Percentiles rank a stretch among this genome's conserved stretches.
These are phyloP conservation scores for Toxicodendron radicans DNA, from an alignment of 345 rosid species.

Conservation along the genomic window DNA sequence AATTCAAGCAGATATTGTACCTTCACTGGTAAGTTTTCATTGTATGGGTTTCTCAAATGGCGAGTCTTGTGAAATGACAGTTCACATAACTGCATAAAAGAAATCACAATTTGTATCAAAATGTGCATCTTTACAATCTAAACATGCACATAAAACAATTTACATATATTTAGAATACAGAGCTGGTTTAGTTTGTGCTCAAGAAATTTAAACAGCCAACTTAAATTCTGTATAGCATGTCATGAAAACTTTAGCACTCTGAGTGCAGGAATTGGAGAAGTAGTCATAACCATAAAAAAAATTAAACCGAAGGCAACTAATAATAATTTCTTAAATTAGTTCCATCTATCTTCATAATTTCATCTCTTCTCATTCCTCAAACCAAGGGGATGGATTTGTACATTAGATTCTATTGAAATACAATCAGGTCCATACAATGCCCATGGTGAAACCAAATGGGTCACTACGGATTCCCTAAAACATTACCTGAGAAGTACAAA, in stretches of 20 bases:
- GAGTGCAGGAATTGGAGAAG: not conserved
- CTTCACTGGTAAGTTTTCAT: constrained; percentile 98
- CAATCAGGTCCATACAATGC: not conserved
- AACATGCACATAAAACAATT: constrained; percentile 1
- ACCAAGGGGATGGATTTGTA: not conserved
- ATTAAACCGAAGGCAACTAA: not conserved
- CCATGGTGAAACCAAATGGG: not conserved
- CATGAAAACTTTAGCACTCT: not conserved
- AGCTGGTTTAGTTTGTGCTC: not conserved
- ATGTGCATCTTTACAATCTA: constrained; percentile 7
- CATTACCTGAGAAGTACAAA: constrained; percentile 1
- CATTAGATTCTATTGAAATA: constrained; percentile 4
- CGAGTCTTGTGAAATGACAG: constrained; percentile 94
- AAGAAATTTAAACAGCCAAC: not conserved
- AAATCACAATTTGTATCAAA: constrained; percentile 27
- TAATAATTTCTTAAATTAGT: not conserved
- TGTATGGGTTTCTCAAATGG: constrained; percentile 91
- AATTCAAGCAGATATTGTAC: constrained; percentile 33
- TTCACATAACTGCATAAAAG: constrained; percentile 75
- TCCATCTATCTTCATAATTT: not conserved
- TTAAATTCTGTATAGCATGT: not conserved
- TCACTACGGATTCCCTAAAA: not conserved
- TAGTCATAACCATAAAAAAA: not conserved
- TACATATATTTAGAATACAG: not conserved
- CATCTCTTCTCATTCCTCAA: not conserved